A percentile compares a stretch with the other conserved stretches of the same genome.
phyloP scores from a whole-genome alignment of 192 early-diverging fungal genomes.

The Umbelopsis vinacea region DNA sequence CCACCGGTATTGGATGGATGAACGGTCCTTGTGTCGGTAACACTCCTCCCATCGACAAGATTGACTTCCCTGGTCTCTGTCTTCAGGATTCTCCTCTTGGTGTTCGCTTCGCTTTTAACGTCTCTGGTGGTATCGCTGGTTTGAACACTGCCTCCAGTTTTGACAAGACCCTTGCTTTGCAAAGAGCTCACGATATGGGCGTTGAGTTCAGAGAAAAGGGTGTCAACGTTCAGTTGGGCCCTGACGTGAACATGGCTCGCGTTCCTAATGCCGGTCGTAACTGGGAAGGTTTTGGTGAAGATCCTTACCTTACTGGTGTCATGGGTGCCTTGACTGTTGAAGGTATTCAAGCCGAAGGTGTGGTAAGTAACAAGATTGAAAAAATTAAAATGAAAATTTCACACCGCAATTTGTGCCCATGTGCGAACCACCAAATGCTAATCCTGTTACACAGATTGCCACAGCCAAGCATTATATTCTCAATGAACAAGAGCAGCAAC shows the following conservation, averaged over 20 bases:
- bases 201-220: conserved; percentile 61
- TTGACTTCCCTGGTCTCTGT: conserved; percentile 56
- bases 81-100: conserved; percentile 59
- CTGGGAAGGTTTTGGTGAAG: conserved; percentile 42
- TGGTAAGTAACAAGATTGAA: conserved; percentile 24
- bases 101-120: conserved; percentile 48
- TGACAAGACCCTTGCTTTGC: conserved; percentile 54
- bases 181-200: conserved; percentile 55
- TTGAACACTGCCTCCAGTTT: conserved; percentile 68
- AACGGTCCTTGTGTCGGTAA: conserved; percentile 55
- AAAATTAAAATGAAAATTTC: too few species aligned
- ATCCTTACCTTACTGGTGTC: conserved; percentile 36
- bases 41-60: conserved; percentile 38
- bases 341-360: conserved; percentile 32
- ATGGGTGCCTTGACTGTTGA: conserved; percentile 31
- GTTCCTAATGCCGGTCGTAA: conserved; percentile 34
- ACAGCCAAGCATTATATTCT: conserved; percentile 37
- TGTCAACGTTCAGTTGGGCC: conserved; percentile 59
- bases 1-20: conserved; percentile 50
- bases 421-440: background rate
- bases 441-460: conserved; percentile 26
- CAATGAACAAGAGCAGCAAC: conserved; percentile 36
- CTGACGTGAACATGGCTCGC: conserved; percentile 38
- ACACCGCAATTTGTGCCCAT: too few species aligned
- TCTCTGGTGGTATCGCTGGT: conserved; percentile 51